phyloP scores from a whole-genome alignment of 169 alveolate genomes.

The Theileria equi region DNA sequence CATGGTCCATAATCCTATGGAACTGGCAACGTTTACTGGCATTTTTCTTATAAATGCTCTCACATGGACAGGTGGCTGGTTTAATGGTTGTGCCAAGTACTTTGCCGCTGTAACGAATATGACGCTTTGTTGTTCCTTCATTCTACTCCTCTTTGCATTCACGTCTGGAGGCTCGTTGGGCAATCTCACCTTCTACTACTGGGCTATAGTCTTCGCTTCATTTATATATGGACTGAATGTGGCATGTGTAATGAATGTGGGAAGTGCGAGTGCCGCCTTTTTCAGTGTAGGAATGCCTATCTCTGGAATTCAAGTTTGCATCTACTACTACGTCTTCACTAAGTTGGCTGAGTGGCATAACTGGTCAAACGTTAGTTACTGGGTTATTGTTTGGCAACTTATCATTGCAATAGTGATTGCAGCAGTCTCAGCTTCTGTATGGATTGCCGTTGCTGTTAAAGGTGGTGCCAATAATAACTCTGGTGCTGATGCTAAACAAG shows the following conservation, averaged over 20 bases:
- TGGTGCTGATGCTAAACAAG: neutral
- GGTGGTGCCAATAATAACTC: neutral
- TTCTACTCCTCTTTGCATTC: too few relatives aligned
- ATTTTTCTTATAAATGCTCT: too few relatives aligned
- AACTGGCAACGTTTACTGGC: too few relatives aligned
- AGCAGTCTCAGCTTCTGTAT: neutral
- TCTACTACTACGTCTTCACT: neutral
- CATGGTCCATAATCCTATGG: too few relatives aligned
- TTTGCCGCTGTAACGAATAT: too few relatives aligned
- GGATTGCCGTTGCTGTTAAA: neutral
- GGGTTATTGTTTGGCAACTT: neutral
- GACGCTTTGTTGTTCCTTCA: too few relatives aligned
- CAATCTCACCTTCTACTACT: slow-evolving; percentile 8
- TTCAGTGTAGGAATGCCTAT: slow-evolving; percentile 10
- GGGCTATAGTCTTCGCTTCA: slow-evolving; percentile 8
- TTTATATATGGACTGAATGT: neutral
- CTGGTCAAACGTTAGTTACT: neutral
- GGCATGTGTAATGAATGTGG: neutral
- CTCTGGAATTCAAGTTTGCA: slow-evolving; percentile 5
- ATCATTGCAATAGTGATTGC: neutral
- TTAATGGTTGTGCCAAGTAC: too few relatives aligned
- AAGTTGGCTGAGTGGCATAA: neutral
- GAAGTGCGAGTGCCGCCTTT: neutral
- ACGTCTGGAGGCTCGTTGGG: slow-evolving; percentile 27
- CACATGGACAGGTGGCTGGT: too few relatives aligned